Evolutionary conservation across 2,329 filamentous ascomycete species (phyloP), one percentile per base, ranked within the genome.

Genomic region (Colletotrichum incanum): DNA sequence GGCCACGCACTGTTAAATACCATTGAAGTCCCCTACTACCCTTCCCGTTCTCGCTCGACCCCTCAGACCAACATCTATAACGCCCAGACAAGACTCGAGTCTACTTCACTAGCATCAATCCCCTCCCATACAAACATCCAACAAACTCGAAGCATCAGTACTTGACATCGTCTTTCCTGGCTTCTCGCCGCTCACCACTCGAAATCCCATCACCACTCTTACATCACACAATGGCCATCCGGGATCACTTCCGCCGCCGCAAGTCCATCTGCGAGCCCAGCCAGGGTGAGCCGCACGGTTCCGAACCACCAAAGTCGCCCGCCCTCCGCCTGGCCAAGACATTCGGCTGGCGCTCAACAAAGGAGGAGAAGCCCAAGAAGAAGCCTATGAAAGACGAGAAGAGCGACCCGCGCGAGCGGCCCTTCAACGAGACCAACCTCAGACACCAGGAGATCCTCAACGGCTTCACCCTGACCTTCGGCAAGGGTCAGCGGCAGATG

Each of bases 381-480:
- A 77, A 71, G 23, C 56, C 62, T 73, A 77, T 75, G 71, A 78
- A 77, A 66, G 63, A 77, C 65, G 62, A 74, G 54, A 75, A 72
- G 72, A 72, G 75, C 56, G 73, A 87, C 75, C 84, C 85, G 8
- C 83, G 83, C 78, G 84, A 86, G 77, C 80, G 82, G 75, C 84
- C 84, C 34, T 79, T 86, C 61, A 86, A 83, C 11, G 79, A 82
- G 67, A 80, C 84, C 64, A 86, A 87, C 77, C 79, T 86, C 23
- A 79, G 81, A 66, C 83, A 87, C 75, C 85, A 86, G 76, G 83
- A 86, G 78, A 80, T 85, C 77, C 80, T 88, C 47, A 80, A 80
- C 70, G 78, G 82, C 67, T 87, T 86, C 79, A 83, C 80, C 67
- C 83, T 85, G 77, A 84, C 81, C 14, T 87, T 87, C 74, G 86